Evolutionary conservation across 371 early-diverging fungal genomes (phyloP), one percentile per base, ranked within the genome.

Genomic region (Mucor saturninus): DNA sequence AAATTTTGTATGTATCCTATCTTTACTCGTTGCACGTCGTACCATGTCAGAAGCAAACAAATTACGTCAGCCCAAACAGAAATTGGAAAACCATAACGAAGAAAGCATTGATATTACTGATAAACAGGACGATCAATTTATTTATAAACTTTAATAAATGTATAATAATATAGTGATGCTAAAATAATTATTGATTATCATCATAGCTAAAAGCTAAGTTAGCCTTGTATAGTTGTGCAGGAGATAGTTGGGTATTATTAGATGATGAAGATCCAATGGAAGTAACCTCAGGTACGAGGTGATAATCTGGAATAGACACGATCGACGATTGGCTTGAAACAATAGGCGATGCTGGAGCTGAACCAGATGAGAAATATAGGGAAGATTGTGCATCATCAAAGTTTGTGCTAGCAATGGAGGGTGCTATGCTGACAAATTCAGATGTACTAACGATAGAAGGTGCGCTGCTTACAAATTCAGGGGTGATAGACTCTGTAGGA

Each of bases 11-110:
- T 65, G 66, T 0, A 55, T 71, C 35, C 37, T 64, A 7, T 53
- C 69, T 3, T 43, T 74, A 11, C 28, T 72, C 7, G 35, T 56
- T 32, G 61, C 68, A 9, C 72, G 77, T 8, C 64, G 64, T 64
- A 50, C 51, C 21, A 74, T 67, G 73, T 59, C 55, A 3, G 56
- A 43, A 46, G 56, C 57, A 9, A 75, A 75, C 11, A 28, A 5
- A 10, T 3, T 2, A 28, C 50, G 50, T 13, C 29, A 29, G 29
- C 5, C 11, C 26, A 30, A 50, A 11, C 26, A 10, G 11, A 13
- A 10, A 29, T 10, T 11, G 8, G 31, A 30, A 13, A 13, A 50
- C 10, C 8, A 6, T 8, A 35, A 50, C 10, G 8, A 50, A 3
- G 7, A 4, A 74, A 29, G 45, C 45, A 21, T 67, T 63, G 50